Percentiles rank a stretch among this genome's conserved stretches.
Evolutionary conservation across 1,284 basidiomycete species (phyloP).

Genomic region (Gastroboletus turbinatus): DNA sequence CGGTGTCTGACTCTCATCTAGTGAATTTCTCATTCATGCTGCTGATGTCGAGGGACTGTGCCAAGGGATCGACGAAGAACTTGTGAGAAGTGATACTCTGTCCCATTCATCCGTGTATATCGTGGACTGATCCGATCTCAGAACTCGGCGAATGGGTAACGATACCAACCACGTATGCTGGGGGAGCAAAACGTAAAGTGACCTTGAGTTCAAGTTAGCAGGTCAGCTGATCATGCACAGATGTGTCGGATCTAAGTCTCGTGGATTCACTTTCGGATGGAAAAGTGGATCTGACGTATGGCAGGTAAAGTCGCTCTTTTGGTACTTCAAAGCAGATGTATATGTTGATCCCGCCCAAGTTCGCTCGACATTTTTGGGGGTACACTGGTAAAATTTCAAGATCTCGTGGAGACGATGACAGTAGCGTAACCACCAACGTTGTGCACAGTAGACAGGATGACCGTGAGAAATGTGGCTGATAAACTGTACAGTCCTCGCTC

Average conservation of each 20-base stretch:
- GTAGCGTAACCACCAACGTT: not conserved
- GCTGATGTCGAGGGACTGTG: constrained; percentile 98
- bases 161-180: constrained; percentile 96
- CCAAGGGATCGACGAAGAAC: constrained; percentile 91
- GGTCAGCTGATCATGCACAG: constrained; percentile 41
- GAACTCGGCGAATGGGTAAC: constrained; percentile 89
- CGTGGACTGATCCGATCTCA: constrained; percentile 35
- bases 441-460: not conserved
- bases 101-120: not conserved
- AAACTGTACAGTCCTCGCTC: constrained; percentile 37
- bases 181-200: constrained; percentile 81
- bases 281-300: constrained; percentile 93
- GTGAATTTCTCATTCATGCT: constrained; percentile 95
- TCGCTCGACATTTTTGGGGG: constrained; percentile 87
- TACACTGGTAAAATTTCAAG: constrained; percentile 66
- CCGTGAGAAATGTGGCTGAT: constrained; percentile 37
- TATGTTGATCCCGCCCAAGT: constrained; percentile 36
- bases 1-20: constrained; percentile 35
- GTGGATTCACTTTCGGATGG: constrained; percentile 84
- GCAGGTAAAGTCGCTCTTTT: constrained; percentile 59
- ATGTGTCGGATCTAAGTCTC: constrained; percentile 80
- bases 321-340: not conserved
- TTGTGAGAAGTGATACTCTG: constrained; percentile 79
- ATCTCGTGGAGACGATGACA: constrained; percentile 47
- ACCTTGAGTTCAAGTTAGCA: not conserved